Evolutionary conservation across 202 grass and related monocot species (phyloP).

Genomic region (Tripidium arundinaceum): DNA sequence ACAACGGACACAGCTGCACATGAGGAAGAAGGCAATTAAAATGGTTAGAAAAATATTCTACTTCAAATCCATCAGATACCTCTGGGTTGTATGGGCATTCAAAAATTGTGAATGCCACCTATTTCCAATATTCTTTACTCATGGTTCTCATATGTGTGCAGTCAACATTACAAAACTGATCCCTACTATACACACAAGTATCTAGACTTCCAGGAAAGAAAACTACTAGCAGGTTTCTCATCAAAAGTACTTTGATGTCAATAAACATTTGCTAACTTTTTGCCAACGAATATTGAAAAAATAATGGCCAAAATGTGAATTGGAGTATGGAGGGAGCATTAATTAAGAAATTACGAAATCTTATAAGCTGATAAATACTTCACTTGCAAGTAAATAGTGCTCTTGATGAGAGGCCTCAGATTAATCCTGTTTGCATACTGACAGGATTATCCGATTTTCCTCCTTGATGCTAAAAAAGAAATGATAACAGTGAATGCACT

Average conservation of each 20-base stretch:
- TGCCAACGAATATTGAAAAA: background rate
- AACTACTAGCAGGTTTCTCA: background rate
- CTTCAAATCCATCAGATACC: background rate
- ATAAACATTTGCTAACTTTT: background rate
- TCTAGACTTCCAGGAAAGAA: background rate
- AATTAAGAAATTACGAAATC: conserved; percentile 18
- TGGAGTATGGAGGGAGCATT: background rate
- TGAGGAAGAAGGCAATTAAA: conserved; percentile 3
- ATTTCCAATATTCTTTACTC: background rate
- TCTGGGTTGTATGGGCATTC: background rate
- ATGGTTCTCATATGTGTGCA: background rate
- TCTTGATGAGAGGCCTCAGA: background rate
- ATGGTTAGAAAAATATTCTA: background rate
- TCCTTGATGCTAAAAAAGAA: background rate
- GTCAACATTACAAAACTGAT: background rate
- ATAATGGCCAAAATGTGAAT: background rate
- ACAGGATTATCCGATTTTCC: background rate
- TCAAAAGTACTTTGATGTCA: background rate
- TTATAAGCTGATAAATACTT: conserved; percentile 1
- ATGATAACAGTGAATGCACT: background rate
- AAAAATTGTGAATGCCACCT: conserved; percentile 6
- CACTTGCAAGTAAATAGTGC: conserved; percentile 4
- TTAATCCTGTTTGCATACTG: background rate
- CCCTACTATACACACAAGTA: background rate
- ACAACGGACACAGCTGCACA: conserved; percentile 81